phyloP scores from a whole-genome alignment of 1,284 basidiomycete genomes.

The Cutaneotrichosporon cyanovorans region DNA sequence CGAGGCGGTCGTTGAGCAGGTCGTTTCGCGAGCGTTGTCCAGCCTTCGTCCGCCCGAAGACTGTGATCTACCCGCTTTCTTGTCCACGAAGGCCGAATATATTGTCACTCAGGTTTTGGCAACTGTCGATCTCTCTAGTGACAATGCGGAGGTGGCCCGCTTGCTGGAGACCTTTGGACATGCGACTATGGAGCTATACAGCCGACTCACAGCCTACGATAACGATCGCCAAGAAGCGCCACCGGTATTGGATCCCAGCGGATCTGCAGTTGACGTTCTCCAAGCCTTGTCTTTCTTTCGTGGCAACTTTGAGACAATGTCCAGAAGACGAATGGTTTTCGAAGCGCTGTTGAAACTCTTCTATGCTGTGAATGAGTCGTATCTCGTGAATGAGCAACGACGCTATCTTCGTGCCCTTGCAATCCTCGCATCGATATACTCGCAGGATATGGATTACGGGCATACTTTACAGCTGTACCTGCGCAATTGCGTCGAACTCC shows the following conservation, averaged over 20 bases:
- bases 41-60: neutral
- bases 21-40: no score
- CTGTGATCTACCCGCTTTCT: neutral
- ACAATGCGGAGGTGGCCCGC: no score
- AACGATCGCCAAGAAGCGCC: neutral
- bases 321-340: conserved; percentile 52
- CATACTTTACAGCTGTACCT: conserved; percentile 60
- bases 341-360: conserved; percentile 70
- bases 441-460: conserved; percentile 53
- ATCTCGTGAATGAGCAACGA: conserved; percentile 79
- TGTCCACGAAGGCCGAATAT: neutral
- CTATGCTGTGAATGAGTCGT: conserved; percentile 57
- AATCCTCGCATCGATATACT: conserved; percentile 60
- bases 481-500: conserved; percentile 58
- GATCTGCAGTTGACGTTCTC: neutral
- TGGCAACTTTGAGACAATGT: neutral
- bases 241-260: conserved; percentile 6
- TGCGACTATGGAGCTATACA: no score
- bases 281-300: conserved; percentile 10
- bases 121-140: neutral
- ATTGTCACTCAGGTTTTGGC: neutral
- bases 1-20: neutral
- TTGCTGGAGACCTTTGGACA: no score
- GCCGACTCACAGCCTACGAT: no score
- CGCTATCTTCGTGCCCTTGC: conserved; percentile 67